Conservation (phyloP, 169 alveolate genomes). For the Miamiensis avidus region DNA sequence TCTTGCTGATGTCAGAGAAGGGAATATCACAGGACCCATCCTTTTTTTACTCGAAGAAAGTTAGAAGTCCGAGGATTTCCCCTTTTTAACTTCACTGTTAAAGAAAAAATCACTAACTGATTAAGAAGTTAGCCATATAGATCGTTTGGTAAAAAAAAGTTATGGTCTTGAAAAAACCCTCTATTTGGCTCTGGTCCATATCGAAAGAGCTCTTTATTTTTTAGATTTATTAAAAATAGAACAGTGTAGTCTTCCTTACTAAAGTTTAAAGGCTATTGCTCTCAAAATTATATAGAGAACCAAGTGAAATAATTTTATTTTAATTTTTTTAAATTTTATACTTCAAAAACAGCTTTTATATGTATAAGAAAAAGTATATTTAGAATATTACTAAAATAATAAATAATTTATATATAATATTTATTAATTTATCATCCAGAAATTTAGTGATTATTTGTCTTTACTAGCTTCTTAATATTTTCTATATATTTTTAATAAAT, state of each 20-base stretch:
- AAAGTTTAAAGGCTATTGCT: slow-evolving; percentile 10
- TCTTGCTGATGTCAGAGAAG: slow-evolving; percentile 61
- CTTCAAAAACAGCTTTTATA: too few species aligned
- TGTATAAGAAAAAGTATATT: too few species aligned
- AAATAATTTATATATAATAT: too few species aligned
- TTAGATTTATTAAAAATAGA: not conserved
- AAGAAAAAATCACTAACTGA: slow-evolving; percentile 26
- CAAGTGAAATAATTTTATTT: not conserved
- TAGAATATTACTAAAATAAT: too few species aligned
- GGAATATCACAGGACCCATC: slow-evolving; percentile 64
- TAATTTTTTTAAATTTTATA: too few species aligned
- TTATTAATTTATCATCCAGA: too few species aligned
- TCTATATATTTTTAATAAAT: too few species aligned
- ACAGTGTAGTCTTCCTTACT: not conserved
- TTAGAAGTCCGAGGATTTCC: not conserved
- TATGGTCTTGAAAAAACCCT: slow-evolving; percentile 19
- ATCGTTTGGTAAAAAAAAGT: slow-evolving; percentile 9
- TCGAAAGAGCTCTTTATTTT: slow-evolving; percentile 20
- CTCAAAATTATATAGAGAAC: slow-evolving; percentile 19
- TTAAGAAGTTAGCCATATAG: slow-evolving; percentile 30
- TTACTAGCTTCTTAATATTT: too few species aligned
- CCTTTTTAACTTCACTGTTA: slow-evolving; percentile 13
- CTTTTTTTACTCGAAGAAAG: slow-evolving; percentile 37
- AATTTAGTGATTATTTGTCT: too few species aligned
- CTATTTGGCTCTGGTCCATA: slow-evolving; percentile 19